Percentiles rank a stretch among this genome's conserved stretches.
phyloP scores from a whole-genome alignment of 225 moss, liverwort and hornwort genomes.

The Anthoceros angustus region DNA sequence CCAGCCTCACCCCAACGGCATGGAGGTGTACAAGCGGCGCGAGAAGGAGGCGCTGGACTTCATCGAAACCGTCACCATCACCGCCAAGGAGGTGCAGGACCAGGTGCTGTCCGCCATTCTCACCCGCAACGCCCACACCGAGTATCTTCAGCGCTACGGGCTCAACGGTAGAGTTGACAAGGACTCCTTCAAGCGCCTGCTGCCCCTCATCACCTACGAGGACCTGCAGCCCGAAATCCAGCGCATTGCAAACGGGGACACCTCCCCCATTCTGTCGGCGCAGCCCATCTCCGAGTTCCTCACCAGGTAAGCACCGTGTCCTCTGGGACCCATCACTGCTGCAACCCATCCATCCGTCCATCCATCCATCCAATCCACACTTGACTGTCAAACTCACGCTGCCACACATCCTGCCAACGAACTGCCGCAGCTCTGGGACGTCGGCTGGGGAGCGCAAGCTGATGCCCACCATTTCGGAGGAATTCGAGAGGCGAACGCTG shows the following conservation, averaged over 20 bases:
- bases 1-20: neutral
- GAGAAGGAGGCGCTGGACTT: constrained; percentile 7
- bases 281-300: constrained; percentile 26
- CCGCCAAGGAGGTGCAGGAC: constrained; percentile 21
- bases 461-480: constrained; percentile 4
- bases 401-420: neutral
- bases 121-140: constrained; percentile 30
- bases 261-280: constrained; percentile 23
- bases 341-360: neutral
- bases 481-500: constrained; percentile 2
- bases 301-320: constrained; percentile 7
- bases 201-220: constrained; percentile 35
- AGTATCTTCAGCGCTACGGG: constrained; percentile 43
- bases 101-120: constrained; percentile 35
- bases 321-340: neutral
- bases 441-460: neutral
- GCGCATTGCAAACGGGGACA: constrained; percentile 39
- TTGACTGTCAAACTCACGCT: neutral
- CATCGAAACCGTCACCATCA: constrained; percentile 9
- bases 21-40: constrained; percentile 5
- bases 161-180: constrained; percentile 33
- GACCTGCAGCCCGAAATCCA: constrained; percentile 28
- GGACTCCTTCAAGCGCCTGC: constrained; percentile 30
- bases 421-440: neutral
- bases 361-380: neutral